Percentiles rank a stretch among this genome's conserved stretches.
Conservation (phyloP, 2,329 filamentous ascomycete genomes). For the Dryadomyces sulphureus region DNA sequence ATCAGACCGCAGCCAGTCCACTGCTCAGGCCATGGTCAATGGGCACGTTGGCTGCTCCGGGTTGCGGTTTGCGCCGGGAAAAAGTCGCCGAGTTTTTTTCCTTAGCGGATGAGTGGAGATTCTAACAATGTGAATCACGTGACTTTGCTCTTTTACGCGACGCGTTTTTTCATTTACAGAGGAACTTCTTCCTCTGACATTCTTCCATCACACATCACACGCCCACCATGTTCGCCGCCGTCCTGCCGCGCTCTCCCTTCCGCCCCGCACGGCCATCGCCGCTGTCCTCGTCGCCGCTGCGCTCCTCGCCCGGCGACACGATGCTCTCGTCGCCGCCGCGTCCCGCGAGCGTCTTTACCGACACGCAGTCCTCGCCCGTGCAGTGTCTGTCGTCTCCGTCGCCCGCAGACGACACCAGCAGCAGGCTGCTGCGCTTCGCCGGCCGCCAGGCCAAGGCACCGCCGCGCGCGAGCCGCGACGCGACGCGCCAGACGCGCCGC, state of each 20-base stretch:
- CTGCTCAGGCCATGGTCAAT: too few relatives aligned
- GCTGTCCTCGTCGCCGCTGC: conserved; percentile 43
- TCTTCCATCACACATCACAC: not conserved
- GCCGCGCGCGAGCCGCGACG: conserved; percentile 46
- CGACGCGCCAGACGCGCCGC: conserved; percentile 46
- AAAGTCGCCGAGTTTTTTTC: too few relatives aligned
- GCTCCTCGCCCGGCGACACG: conserved; percentile 23
- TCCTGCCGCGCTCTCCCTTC: conserved; percentile 18
- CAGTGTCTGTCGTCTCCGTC: conserved; percentile 7
- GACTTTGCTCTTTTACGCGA: too few relatives aligned
- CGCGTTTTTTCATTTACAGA: too few relatives aligned
- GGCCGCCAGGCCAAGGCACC: conserved; percentile 41
- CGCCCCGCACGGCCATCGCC: conserved; percentile 37
- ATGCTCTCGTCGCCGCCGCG: not conserved
- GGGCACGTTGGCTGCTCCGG: too few relatives aligned
- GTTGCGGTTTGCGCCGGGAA: too few relatives aligned
- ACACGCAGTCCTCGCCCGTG: conserved; percentile 29
- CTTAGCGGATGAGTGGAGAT: too few relatives aligned
- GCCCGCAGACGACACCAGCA: not conserved
- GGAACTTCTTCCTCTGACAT: too few relatives aligned
- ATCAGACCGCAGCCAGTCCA: too few relatives aligned
- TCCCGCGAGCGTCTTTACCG: conserved; percentile 8
- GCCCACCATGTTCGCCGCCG: conserved; percentile 7
- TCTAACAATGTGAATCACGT: too few relatives aligned
- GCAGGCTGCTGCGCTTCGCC: conserved; percentile 29